Percentiles rank a stretch among this genome's conserved stretches.
phyloP scores from a whole-genome alignment of 345 rosid genomes.

The Populus pruinosa region DNA sequence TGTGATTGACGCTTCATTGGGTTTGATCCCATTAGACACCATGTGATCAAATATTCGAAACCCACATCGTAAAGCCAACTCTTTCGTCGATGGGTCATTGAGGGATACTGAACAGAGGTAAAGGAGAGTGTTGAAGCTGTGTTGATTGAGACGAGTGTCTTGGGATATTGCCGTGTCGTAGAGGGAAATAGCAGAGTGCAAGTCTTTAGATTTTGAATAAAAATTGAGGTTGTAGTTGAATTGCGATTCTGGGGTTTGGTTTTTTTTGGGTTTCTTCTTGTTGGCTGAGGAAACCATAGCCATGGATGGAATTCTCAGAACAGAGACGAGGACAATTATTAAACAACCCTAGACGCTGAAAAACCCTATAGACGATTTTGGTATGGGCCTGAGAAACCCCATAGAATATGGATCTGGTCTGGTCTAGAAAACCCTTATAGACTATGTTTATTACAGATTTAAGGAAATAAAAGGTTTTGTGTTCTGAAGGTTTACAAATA shows the following conservation, averaged over 20 bases:
- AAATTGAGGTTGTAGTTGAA: conserved; percentile 59
- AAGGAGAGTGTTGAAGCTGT: conserved; percentile 63
- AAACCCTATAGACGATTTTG: background rate
- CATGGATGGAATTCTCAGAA: background rate
- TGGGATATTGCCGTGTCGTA: conserved; percentile 48
- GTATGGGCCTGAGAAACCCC: background rate
- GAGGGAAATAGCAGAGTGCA: conserved; percentile 59
- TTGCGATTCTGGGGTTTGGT: conserved; percentile 47
- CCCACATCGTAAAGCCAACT: conserved; percentile 38
- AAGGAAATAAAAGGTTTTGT: too few relatives aligned
- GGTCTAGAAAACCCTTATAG: too few relatives aligned
- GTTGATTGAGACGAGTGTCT: conserved; percentile 44
- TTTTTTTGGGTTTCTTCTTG: conserved; percentile 43
- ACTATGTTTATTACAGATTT: too few relatives aligned
- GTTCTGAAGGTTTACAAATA: background rate
- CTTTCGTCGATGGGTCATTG: conserved; percentile 33
- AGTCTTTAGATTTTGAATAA: conserved; percentile 58
- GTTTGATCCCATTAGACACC: conserved; percentile 42
- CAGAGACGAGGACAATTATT: background rate
- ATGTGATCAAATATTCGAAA: conserved; percentile 57
- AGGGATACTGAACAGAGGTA: conserved; percentile 61
- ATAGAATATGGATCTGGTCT: too few relatives aligned
- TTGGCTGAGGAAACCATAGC: conserved; percentile 33
- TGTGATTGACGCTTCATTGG: conserved; percentile 72
- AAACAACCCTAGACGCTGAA: background rate